Conservation (phyloP, 1,139 yeast genomes). For the Wickerhamomyces sp. region DNA sequence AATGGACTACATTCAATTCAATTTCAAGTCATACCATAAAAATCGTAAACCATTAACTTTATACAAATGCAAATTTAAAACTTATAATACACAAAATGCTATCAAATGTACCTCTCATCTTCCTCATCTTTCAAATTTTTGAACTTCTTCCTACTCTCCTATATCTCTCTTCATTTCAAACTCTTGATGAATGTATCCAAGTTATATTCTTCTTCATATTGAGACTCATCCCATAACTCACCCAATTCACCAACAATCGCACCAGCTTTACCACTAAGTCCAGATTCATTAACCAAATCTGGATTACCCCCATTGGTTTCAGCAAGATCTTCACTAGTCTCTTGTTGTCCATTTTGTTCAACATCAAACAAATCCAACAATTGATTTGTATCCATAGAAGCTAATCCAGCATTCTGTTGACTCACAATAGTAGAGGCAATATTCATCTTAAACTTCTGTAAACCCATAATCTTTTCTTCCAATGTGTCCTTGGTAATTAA, state of each 20-base stretch:
- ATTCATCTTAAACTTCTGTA: constrained; percentile 95
- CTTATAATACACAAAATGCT: background rate
- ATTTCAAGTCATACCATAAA: background rate
- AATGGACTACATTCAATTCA: too few species aligned
- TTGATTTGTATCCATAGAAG: constrained; percentile 96
- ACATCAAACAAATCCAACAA: constrained; percentile 83
- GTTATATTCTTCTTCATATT: constrained; percentile 94
- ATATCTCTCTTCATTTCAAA: constrained; percentile 15
- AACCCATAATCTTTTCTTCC: constrained; percentile 97
- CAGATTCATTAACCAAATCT: constrained; percentile 35
- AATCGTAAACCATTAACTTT: constrained; percentile 1
- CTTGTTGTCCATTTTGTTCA: constrained; percentile 44
- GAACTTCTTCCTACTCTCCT: background rate
- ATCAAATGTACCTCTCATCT: background rate
- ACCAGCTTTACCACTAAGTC: constrained; percentile 35
- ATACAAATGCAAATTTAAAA: background rate
- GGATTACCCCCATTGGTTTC: constrained; percentile 23
- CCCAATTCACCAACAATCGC: constrained; percentile 69
- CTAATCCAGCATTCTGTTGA: constrained; percentile 91
- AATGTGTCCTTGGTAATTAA: constrained; percentile 87
- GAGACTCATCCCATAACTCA: constrained; percentile 96
- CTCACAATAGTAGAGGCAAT: constrained; percentile 95
- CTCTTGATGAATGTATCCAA: constrained; percentile 85
- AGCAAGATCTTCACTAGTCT: constrained; percentile 36
- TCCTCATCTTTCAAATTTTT: background rate